Conservation (phyloP, 2,329 filamentous ascomycete genomes). For the Atkinsonella hypoxylon region DNA sequence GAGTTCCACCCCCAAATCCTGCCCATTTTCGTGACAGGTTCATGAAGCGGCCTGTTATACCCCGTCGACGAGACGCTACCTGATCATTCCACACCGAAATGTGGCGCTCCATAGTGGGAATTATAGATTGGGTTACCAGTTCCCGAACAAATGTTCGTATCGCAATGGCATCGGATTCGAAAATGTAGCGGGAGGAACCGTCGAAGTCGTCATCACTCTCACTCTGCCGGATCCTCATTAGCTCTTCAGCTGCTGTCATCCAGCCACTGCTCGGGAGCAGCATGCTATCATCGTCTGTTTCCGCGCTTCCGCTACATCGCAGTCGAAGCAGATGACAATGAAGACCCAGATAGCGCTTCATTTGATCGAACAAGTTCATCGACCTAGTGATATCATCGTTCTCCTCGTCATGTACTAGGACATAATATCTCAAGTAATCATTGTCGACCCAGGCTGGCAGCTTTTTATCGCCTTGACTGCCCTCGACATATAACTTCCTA, state of each 20-base stretch:
- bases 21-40: constrained; percentile 85
- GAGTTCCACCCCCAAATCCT: constrained; percentile 59
- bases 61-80: constrained; percentile 78
- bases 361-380: constrained; percentile 86
- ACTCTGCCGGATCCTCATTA: constrained; percentile 58
- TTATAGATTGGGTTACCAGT: constrained; percentile 86
- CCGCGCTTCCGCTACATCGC: constrained; percentile 70
- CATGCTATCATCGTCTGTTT: constrained; percentile 85
- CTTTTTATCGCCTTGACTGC: constrained; percentile 61
- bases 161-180: constrained; percentile 82
- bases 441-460: constrained; percentile 80
- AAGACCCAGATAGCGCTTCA: constrained; percentile 96
- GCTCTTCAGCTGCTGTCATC: constrained; percentile 78
- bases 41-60: constrained; percentile 86
- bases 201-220: constrained; percentile 58
- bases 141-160: constrained; percentile 85
- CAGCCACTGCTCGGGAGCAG: constrained; percentile 74
- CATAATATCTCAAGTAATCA: constrained; percentile 91
- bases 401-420: constrained; percentile 93
- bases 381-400: constrained; percentile 84
- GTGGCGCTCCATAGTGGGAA: constrained; percentile 92
- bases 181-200: constrained; percentile 66
- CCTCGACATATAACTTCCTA: constrained; percentile 70
- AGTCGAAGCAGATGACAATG: constrained; percentile 88
- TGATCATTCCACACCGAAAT: constrained; percentile 95